Base-by-base conservation (phyloP, 1,139 yeast genomes). In the Magnusiomyces fungicola region DNA sequence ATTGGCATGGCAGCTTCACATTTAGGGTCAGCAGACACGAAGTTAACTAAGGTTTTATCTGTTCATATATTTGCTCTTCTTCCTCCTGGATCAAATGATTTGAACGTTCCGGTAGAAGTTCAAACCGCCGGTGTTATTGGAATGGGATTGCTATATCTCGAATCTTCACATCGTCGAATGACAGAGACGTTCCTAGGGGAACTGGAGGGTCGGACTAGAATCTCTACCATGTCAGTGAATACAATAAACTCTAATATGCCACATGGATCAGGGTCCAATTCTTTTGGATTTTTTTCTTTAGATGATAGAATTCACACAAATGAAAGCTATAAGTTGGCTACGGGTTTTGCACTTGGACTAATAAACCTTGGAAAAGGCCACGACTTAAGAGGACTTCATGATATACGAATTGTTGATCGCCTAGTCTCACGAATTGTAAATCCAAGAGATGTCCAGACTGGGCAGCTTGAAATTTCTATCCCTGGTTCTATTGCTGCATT, bases 61-160 rank as follows among this genome's bases (percentile, higher is more conserved):
- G 96, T 94, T 9, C 98, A 94, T 66, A 88, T 95, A 5, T 89
- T 86, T 18, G 97, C 97, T 0, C 69, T 94, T 38, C 70, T 94
- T 27, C 99, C 99, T 0, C 79, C 79, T 34, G 97, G 97, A 0
- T 90, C 97, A 0, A 84, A 85, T 51, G 95, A 89, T 63, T 74
- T 92, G 60, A 88, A 92, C 63, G 95, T 94, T 10, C 80, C 89
- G 3, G 72, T 80, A 1, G 74, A 80, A 30, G 96, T 92, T 6
- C 98, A 92, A 64, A 81, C 95, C 0, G 96, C 97, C 0, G 97
- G 97, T 0, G 67, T 92, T 41, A 71, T 92, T 47, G 97, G 97
- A 0, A 80, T 94, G 55, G 99, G 98, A 0, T 70, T 94, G 51
- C 70, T 94, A 6, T 90, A 88, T 61, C 69, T 80, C 50, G 86